phyloP scores from a whole-genome alignment of 495 filamentous ascomycete species.

The Talaromyces adpressus region DNA sequence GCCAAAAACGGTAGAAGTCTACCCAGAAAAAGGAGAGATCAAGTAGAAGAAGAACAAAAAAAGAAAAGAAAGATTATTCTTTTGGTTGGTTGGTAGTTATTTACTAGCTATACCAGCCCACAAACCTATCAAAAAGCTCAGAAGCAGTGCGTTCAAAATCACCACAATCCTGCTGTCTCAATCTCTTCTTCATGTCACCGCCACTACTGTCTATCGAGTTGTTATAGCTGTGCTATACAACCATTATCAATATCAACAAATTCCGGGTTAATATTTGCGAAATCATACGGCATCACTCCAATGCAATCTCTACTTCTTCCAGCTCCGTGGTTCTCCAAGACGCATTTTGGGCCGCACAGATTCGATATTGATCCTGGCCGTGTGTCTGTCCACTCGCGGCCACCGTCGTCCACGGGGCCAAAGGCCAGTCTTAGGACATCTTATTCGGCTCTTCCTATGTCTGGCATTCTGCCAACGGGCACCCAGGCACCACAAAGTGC shows the following conservation, averaged over 20 bases:
- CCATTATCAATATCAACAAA: neutral
- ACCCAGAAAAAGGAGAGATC: slow-evolving; percentile 17
- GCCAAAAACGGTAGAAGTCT: slow-evolving; percentile 5
- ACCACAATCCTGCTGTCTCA: neutral
- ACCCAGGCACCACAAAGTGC: slow-evolving; percentile 57
- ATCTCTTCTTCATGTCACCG: neutral
- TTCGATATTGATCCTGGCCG: slow-evolving; percentile 52
- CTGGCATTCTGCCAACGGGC: slow-evolving; percentile 55
- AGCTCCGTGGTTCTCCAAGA: slow-evolving; percentile 33
- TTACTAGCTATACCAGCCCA: neutral
- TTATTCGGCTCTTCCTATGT: slow-evolving; percentile 76
- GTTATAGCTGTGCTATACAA: slow-evolving; percentile 9
- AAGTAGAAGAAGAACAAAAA: slow-evolving; percentile 1
- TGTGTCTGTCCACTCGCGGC: slow-evolving; percentile 62
- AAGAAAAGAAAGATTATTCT: slow-evolving; percentile 10
- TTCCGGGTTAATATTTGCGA: neutral
- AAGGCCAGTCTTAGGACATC: slow-evolving; percentile 58
- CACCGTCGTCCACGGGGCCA: slow-evolving; percentile 57
- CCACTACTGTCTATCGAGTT: neutral
- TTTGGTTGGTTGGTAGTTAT: slow-evolving; percentile 9
- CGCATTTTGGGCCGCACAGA: slow-evolving; percentile 35
- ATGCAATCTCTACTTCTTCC: slow-evolving; percentile 46
- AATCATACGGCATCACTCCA: slow-evolving; percentile 15
- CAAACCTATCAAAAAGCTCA: neutral
- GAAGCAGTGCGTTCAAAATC: neutral